Evolutionary conservation across 106 monocot genomes (phyloP).

Genomic region (Dioscorea alata): DNA sequence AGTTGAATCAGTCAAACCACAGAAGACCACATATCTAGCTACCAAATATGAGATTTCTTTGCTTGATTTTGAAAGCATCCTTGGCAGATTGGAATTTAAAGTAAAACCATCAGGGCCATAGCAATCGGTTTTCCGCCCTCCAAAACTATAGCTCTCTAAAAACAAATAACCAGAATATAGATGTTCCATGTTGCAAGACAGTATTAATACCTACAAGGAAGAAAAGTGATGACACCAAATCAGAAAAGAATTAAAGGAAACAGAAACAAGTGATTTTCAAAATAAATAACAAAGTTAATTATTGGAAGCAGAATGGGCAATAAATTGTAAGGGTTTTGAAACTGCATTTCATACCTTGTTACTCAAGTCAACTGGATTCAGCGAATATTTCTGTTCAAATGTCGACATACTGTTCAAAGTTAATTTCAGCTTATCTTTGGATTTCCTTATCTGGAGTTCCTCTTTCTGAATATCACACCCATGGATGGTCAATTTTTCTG

Average conservation of each 20-base stretch:
- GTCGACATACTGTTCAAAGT: constrained; percentile 26
- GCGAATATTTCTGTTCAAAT: constrained; percentile 57
- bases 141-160: constrained; percentile 20
- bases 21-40: constrained; percentile 41
- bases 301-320: too few relatives aligned
- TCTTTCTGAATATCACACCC: constrained; percentile 10
- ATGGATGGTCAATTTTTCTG: constrained; percentile 12
- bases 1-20: constrained; percentile 32
- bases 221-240: not conserved
- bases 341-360: constrained; percentile 48
- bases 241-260: not conserved
- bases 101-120: constrained; percentile 5
- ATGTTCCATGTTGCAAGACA: constrained; percentile 35
- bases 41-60: constrained; percentile 44
- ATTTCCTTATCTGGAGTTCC: constrained; percentile 25
- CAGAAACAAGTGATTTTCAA: not conserved
- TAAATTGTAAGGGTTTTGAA: too few relatives aligned
- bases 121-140: constrained; percentile 18
- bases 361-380: constrained; percentile 45
- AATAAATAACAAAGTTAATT: not conserved
- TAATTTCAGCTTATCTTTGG: constrained; percentile 25
- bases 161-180: constrained; percentile 51
- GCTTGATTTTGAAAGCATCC: constrained; percentile 38
- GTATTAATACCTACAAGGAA: constrained; percentile 53
- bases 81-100: constrained; percentile 8